Conservation (phyloP, 2,329 filamentous ascomycete species). For the Pleoardoris graminearum region DNA sequence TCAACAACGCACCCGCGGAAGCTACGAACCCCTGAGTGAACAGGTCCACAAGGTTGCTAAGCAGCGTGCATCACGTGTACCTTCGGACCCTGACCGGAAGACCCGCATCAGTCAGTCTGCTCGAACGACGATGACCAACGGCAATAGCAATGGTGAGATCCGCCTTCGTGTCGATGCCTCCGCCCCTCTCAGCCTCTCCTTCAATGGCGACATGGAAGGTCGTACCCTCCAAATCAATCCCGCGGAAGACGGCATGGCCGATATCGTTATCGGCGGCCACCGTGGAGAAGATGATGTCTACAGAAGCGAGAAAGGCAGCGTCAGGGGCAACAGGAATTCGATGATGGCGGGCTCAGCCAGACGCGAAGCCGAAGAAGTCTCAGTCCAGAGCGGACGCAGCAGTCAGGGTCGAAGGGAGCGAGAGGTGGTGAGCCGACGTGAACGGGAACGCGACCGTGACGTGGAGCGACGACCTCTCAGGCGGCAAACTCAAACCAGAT, state of each 20-base stretch:
- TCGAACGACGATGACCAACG: conserved; percentile 33
- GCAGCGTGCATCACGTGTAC: conserved; percentile 26
- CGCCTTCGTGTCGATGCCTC: conserved; percentile 41
- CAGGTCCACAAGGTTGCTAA: conserved; percentile 36
- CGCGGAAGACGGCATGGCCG: conserved; percentile 41
- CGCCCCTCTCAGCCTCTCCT: conserved; percentile 37
- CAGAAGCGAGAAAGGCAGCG: conserved; percentile 34
- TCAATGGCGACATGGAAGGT: conserved; percentile 45
- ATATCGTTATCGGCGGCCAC: conserved; percentile 38
- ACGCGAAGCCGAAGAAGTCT: conserved; percentile 37
- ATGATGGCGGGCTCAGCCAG: conserved; percentile 19
- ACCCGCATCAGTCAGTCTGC: conserved; percentile 33
- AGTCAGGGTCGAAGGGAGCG: conserved; percentile 30
- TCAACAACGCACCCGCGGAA: conserved; percentile 35
- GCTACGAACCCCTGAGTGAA: conserved; percentile 30
- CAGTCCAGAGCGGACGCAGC: conserved; percentile 33
- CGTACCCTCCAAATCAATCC: conserved; percentile 41
- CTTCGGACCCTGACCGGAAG: conserved; percentile 32
- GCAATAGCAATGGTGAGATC: conserved; percentile 36
- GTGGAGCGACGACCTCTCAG: conserved; percentile 27
- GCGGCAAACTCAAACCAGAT: conserved; percentile 24
- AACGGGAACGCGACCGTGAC: conserved; percentile 26
- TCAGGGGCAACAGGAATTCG: conserved; percentile 22
- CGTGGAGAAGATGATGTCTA: conserved; percentile 31
- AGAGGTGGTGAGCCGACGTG: conserved; percentile 11